These are phyloP conservation scores for Blastocladiella emersonii DNA, from an alignment of 371 early-diverging fungal genomes.

Conservation along the genomic window DNA sequence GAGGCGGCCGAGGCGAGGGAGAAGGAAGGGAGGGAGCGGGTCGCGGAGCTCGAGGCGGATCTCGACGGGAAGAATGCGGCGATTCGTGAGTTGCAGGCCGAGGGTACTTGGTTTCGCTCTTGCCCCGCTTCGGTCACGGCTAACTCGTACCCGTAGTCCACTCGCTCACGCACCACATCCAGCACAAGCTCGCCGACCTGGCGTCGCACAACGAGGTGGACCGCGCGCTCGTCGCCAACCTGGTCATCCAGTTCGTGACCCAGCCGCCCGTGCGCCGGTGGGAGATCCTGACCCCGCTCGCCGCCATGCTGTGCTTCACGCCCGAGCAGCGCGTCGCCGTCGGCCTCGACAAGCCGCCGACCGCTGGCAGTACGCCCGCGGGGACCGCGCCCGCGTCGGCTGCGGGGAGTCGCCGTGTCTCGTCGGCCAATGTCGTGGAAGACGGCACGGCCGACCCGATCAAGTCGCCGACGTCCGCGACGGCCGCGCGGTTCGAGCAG, in stretches of 20 bases:
- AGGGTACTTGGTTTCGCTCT: neutral
- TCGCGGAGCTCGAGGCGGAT: neutral
- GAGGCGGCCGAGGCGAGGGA: neutral
- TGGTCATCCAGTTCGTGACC: neutral
- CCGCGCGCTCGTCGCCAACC: neutral
- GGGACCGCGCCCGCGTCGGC: too few species aligned
- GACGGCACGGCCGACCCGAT: too few species aligned
- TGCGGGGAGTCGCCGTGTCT: too few species aligned
- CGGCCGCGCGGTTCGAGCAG: neutral
- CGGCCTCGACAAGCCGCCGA: neutral
- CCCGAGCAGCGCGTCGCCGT: constrained; percentile 12
- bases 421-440: too few species aligned
- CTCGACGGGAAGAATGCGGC: neutral
- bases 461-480: too few species aligned
- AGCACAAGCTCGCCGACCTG: neutral
- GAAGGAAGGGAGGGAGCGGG: neutral
- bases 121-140: neutral
- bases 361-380: too few species aligned
- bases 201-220: neutral
- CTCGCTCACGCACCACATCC: neutral
- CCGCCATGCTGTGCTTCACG: constrained; percentile 3
- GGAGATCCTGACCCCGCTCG: neutral
- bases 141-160: neutral
- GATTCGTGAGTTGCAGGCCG: neutral
- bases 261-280: neutral